Base-by-base conservation (phyloP, 2,329 filamentous ascomycete species). In the Exophiala spinifera region DNA sequence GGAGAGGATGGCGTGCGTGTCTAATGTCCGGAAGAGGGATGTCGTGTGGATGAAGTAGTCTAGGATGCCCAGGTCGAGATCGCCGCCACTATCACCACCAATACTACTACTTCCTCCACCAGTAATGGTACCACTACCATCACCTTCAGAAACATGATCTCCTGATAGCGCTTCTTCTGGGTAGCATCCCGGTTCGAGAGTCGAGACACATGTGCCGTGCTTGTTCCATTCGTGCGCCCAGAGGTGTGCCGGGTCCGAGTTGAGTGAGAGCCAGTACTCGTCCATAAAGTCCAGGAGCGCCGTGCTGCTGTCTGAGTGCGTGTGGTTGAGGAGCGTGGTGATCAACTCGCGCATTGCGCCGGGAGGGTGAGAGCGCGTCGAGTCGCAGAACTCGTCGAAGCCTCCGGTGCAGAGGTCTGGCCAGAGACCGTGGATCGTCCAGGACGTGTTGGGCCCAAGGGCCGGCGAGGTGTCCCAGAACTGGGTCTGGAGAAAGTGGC, bases 201-300 rank as follows among this genome's bases (percentile, higher is more conserved):
- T 90, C 19, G 61, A 62, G n/a, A 65, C 61, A 50, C 87, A 89
- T n/a, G 82, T 85, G 15, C 87, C 88, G 67, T 91, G 87, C 68
- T 88, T 90, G 61, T 76, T 74, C 82, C 84, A 90, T 69, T 90
- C 87, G 68, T 89, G 86, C 66, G 86, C 75, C 87, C 87, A 90
- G 62, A 90, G 82, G 10, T 71, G 72, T 63, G 85, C 79, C 61
- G 86, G 81, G 39, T 83, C 71, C 52, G 85, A 85, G 46, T 79
- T 67, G 69, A 84, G 81, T 65, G 86, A 83, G 67, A 88, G 85
- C 87, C 87, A 90, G 72, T 85, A 88, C 1, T 73, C 80, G 47
- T 79, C 70, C 87, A 90, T 90, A 66, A 84, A 87, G 1, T 73
- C 71, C 1, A 91, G 74, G 1, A 86, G 76, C 23, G 14, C 36